Evolutionary conservation across 2,329 filamentous ascomycete species (phyloP), one percentile per base, ranked within the genome.

Genomic region (Emergomyces africanus): DNA sequence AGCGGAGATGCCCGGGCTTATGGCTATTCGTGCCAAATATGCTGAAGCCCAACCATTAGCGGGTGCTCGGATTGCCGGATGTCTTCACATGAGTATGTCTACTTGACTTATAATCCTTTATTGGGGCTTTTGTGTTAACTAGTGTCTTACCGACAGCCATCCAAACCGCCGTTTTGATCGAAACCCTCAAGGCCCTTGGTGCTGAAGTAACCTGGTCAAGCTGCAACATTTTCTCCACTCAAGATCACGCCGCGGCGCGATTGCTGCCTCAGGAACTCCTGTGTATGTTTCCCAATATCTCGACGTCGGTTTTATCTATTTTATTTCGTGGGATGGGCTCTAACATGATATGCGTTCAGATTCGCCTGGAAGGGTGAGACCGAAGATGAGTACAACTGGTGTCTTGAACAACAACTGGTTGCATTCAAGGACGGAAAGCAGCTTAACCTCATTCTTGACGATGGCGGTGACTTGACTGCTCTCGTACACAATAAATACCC

Each of bases 371-470:
- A 87, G 78, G 84, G 91, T 72, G 94, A 99, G 89, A 96, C 92
- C 69, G 94, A 99, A 80, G 94, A 97, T 81, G 94, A 97, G 83
- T 99, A 97, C 85, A 84, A 95, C 78, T 97, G 94, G 94, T 99
- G 94, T 79, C 82, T 97, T 72, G 92, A 97, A 83, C 94, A 99
- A 84, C 94, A 97, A 83, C 87, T 99, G 71, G 77, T 82, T 66
- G 87, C 94, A 75, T 99, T 99, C 88, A 95, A 96, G 81, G 90
- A 95, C 72, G 87, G 84, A 83, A 86, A 95, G 84, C 86, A 86
- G 78, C 87, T 99, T 71, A 99, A 99, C 87, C 83, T 99, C 73
- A 97, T 99, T 79, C 90, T 99, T 71, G 92, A 99, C 74, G 92
- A 99, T 74, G 92, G 92, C 78, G 94, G 92, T 83, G 92, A 97